phyloP scores from a whole-genome alignment of 805 yeast species.

The Yarrowia deformans region DNA sequence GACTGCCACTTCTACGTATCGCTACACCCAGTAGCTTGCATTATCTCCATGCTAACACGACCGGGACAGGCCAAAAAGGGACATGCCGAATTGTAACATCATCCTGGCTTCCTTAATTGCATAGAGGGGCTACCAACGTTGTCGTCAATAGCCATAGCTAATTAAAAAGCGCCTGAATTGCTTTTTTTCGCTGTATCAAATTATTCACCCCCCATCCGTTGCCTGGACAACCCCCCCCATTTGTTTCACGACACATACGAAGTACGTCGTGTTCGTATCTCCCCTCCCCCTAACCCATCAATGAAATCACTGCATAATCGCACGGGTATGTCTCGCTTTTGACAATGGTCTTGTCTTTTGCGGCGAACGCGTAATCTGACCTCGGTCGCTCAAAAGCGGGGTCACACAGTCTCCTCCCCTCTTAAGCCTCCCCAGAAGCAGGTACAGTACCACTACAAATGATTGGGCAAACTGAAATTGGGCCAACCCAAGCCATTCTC shows the following conservation, averaged over 20 bases:
- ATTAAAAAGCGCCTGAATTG: too few relatives aligned
- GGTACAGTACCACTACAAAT: conserved; percentile 2
- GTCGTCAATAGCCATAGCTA: too few relatives aligned
- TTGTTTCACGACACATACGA: too few relatives aligned
- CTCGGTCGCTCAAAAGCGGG: conserved; percentile 11
- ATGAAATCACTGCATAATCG: neutral
- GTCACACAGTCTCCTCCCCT: neutral
- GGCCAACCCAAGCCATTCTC: neutral
- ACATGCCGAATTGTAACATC: too few relatives aligned
- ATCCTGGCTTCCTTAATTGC: too few relatives aligned
- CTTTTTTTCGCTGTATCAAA: too few relatives aligned
- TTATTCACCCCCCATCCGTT: neutral
- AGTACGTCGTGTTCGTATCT: neutral
- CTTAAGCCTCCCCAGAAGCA: conserved; percentile 3
- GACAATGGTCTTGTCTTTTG: neutral
- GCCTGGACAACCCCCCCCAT: neutral
- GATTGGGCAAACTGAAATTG: conserved; percentile 14
- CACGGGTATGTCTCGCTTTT: conserved; percentile 2
- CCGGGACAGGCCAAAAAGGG: too few relatives aligned
- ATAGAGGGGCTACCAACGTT: too few relatives aligned
- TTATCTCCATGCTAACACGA: neutral
- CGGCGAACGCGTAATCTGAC: neutral
- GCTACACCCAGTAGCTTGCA: neutral
- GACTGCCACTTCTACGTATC: neutral
- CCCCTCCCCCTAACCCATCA: neutral